These are phyloP conservation scores for Ophiobolus disseminans DNA, from an alignment of 2,329 filamentous ascomycete genomes.

Conservation along the genomic window DNA sequence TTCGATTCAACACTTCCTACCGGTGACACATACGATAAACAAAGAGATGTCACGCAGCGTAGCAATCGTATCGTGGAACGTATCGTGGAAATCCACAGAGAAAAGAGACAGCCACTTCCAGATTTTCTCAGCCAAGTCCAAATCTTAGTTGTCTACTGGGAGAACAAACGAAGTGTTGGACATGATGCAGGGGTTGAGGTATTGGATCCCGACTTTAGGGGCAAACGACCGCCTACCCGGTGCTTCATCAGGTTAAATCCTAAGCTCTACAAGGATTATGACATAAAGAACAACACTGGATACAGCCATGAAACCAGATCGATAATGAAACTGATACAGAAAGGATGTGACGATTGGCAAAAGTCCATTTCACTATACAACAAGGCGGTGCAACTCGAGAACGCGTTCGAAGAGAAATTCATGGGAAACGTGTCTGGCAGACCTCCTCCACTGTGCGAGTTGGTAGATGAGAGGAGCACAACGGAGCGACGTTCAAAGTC, in stretches of 20 bases:
- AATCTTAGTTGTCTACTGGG: slow-evolving; percentile 17
- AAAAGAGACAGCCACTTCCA: slow-evolving; percentile 5
- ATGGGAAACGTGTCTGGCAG: slow-evolving; percentile 10
- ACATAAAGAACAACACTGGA: slow-evolving; percentile 10
- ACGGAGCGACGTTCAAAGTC: too few relatives aligned
- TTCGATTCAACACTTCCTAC: slow-evolving; percentile 14
- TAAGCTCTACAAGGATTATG: slow-evolving; percentile 6
- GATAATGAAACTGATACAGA: slow-evolving; percentile 15
- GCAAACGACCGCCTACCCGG: slow-evolving; percentile 8
- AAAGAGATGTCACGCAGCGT: slow-evolving; percentile 12
- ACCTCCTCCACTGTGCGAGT: slow-evolving; percentile 12
- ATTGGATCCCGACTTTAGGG: slow-evolving; percentile 6
- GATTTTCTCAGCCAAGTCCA: slow-evolving; percentile 15
- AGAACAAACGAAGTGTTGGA: slow-evolving; percentile 12
- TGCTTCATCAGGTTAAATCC: slow-evolving; percentile 17
- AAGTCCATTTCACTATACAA: slow-evolving; percentile 17
- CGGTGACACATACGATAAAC: slow-evolving; percentile 7
- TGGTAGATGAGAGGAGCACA: slow-evolving; percentile 11
- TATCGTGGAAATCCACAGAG: slow-evolving; percentile 12
- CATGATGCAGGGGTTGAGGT: slow-evolving; percentile 12
- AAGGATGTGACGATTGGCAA: slow-evolving; percentile 13
- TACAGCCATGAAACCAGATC: slow-evolving; percentile 19
- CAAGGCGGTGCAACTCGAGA: slow-evolving; percentile 15
- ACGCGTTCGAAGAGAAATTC: slow-evolving; percentile 13
- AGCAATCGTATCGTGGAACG: slow-evolving; percentile 17